Evolutionary conservation across 495 filamentous ascomycete genomes (phyloP).

Genomic region (Acidiella bohemica): DNA sequence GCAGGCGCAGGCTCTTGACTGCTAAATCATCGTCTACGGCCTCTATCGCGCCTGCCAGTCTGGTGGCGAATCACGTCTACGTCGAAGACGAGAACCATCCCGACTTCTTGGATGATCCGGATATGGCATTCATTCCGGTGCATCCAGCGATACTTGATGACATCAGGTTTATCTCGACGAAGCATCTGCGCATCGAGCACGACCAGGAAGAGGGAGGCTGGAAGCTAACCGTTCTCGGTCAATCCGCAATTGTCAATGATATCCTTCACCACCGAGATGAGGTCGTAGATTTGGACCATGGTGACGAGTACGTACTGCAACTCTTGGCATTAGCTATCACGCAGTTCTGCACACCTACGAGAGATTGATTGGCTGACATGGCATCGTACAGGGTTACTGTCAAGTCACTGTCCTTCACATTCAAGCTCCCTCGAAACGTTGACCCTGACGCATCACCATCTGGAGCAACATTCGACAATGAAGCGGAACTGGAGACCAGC

Average conservation of each 20-base stretch:
- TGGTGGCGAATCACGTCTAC: too few species aligned
- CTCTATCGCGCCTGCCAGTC: conserved; percentile 12
- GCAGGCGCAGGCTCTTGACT: not conserved
- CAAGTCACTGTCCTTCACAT: too few species aligned
- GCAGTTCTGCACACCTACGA: too few species aligned
- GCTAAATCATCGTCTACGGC: conserved; percentile 4
- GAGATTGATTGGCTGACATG: too few species aligned
- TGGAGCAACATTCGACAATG: too few species aligned
- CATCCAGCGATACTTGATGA: conserved; percentile 13
- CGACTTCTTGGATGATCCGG: not conserved
- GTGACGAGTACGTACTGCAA: conserved; percentile 46
- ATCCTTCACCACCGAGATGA: conserved; percentile 49
- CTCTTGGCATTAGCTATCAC: conserved; percentile 2
- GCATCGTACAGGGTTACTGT: too few species aligned
- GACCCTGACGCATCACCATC: not conserved
- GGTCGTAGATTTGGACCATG: conserved; percentile 52
- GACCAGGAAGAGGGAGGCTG: conserved; percentile 61
- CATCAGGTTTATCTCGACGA: conserved; percentile 60
- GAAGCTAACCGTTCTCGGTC: conserved; percentile 66
- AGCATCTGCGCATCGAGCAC: conserved; percentile 73
- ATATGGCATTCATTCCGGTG: conserved; percentile 8
- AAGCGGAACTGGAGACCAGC: too few species aligned
- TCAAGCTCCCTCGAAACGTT: conserved; percentile 12
- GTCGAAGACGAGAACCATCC: too few species aligned
- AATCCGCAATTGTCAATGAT: conserved; percentile 71